Base-by-base conservation (phyloP, 2,329 filamentous ascomycete genomes). In the Dothiorella sarmentorum region DNA sequence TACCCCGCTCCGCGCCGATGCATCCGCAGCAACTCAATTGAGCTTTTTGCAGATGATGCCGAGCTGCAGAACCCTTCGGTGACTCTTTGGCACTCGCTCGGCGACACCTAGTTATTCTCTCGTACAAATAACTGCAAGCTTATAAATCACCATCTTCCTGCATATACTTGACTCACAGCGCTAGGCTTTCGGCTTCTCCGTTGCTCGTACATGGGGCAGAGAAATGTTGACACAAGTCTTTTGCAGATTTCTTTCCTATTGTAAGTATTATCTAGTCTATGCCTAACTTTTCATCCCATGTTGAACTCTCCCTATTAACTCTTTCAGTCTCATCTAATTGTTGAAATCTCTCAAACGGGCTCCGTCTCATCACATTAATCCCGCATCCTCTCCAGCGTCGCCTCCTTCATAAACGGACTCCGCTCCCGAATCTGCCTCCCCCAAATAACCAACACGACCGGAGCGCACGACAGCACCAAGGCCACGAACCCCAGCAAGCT, bases 401-500 rank as follows among this genome's bases (percentile, higher is more conserved):
- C 68, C 49, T 72, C 66, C 42, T 63, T 64, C 70, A 75, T 75
- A 58, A 75, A 75, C 1, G 69, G 71, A 61, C 73, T 75, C 27
- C 60, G 68, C 31, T 63, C 65, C 55, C 75, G 67, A 55, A 81
- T 77, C 3, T 63, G 66, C 18, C 67, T 69, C 0, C 78, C 78
- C 63, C 75, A 75, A 6, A 69, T 64, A 31, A 78, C 66, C 58
- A 81, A 67, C 3, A 78, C 66, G 15, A 81, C 66, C 0, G 78
- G 80, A 31, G 75, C 75, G 38, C 72, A 73, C 44, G 74, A 76
- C 53, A 82, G 61, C 9, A 67, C 58, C 43, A 81, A 59, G 7
- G 75, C 75, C 1, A 79, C 47, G 33, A 80, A 77, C 0, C 69
- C 79, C 20, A 81, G 62, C 22, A 81, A 59, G 17, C 70, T 76